Percentiles rank a stretch among this genome's conserved stretches.
Evolutionary conservation across 1,139 yeast genomes (phyloP).

Genomic region (Citeromyces siamensis): DNA sequence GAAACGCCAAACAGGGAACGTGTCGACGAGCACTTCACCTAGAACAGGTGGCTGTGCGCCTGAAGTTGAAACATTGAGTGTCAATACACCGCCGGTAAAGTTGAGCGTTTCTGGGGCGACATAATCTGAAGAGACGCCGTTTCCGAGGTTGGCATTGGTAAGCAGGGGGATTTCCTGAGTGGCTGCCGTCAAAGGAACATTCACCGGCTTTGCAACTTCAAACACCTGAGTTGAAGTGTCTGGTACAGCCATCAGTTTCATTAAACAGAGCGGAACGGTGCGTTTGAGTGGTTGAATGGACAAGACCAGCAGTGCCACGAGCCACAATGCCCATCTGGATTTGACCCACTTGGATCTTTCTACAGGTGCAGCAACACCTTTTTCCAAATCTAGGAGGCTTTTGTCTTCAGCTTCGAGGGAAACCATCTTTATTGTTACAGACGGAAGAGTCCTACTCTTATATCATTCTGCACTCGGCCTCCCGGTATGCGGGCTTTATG

Average conservation of each 20-base stretch:
- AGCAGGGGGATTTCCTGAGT: conserved; percentile 9
- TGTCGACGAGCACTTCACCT: conserved; percentile 16
- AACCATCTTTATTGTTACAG: not conserved
- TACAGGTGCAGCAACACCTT: not conserved
- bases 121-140: conserved; percentile 10
- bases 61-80: conserved; percentile 16
- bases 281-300: conserved; percentile 9
- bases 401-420: not conserved
- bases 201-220: conserved; percentile 13
- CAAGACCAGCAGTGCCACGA: conserved; percentile 7
- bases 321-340: conserved; percentile 1
- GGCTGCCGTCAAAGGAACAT: conserved; percentile 10
- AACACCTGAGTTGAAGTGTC: conserved; percentile 10
- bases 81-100: conserved; percentile 16
- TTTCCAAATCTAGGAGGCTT: not conserved
- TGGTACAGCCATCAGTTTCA: conserved; percentile 8
- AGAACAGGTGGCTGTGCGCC: conserved; percentile 13
- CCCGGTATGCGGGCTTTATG: conserved; percentile 2
- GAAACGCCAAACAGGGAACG: conserved; percentile 18
- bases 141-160: conserved; percentile 11
- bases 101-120: conserved; percentile 13
- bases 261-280: conserved; percentile 6
- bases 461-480: conserved; percentile 1
- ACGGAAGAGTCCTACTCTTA: not conserved
- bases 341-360: not conserved